phyloP scores from a whole-genome alignment of 345 rosid genomes.

The Passiflora organensis region DNA sequence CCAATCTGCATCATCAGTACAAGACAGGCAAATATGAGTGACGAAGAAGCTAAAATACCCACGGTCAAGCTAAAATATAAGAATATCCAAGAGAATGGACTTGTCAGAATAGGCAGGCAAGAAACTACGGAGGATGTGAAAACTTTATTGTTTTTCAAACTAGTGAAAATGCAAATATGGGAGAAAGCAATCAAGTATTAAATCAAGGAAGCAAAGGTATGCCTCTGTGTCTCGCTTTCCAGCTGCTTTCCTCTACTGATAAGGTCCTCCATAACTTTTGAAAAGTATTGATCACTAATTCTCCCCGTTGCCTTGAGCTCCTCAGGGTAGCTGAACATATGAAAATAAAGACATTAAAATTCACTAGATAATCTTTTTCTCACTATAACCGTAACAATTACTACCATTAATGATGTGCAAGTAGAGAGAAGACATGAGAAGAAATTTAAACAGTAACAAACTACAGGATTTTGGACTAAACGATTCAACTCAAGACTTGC shows the following conservation, averaged over 20 bases:
- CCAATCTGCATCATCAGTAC: conserved; percentile 49
- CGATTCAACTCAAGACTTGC: not conserved
- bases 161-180: not conserved
- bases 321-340: conserved; percentile 37
- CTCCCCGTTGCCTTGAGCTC: conserved; percentile 33
- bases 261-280: conserved; percentile 60
- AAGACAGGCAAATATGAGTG: not conserved
- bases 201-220: conserved; percentile 2
- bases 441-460: too few species aligned
- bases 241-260: conserved; percentile 46
- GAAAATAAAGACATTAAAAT: not conserved
- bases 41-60: not conserved
- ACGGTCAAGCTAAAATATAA: not conserved
- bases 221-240: conserved; percentile 64
- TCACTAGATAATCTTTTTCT: not conserved
- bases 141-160: not conserved
- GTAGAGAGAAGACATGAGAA: too few species aligned
- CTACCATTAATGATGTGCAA: too few species aligned
- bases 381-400: not conserved
- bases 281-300: conserved; percentile 43
- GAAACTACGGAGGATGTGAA: not conserved
- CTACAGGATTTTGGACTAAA: too few species aligned
- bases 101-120: not conserved
- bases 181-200: not conserved
- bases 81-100: not conserved